phyloP scores from a whole-genome alignment of 768 basidiomycete species.

The Tricholoma sp. region DNA sequence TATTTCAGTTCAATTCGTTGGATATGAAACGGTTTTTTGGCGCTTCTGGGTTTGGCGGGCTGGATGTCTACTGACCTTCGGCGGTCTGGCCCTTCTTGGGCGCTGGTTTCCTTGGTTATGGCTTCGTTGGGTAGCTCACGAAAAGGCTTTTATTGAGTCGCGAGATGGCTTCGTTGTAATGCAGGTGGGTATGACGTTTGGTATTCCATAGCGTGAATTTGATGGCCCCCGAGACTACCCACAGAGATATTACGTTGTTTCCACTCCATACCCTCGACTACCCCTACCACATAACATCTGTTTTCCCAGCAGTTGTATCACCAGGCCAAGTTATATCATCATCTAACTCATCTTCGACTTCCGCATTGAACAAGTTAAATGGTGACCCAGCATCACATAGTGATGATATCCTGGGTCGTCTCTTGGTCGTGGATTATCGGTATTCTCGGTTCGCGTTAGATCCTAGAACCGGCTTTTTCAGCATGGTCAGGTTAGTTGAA shows the following conservation, averaged over 20 bases:
- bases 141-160: constrained; percentile 76
- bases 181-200: constrained; percentile 55
- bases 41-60: constrained; percentile 65
- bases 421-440: constrained; percentile 83
- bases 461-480: constrained; percentile 75
- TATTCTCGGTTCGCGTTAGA: constrained; percentile 90
- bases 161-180: constrained; percentile 76
- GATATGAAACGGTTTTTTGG: constrained; percentile 67
- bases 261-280: constrained; percentile 65
- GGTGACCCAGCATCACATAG: constrained; percentile 26
- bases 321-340: constrained; percentile 24
- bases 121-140: constrained; percentile 81
- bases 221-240: constrained; percentile 59
- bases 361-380: constrained; percentile 24
- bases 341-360: constrained; percentile 4
- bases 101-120: constrained; percentile 93
- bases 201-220: constrained; percentile 5
- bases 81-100: constrained; percentile 73
- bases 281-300: constrained; percentile 73
- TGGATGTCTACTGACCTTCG: constrained; percentile 63
- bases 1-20: constrained; percentile 78
- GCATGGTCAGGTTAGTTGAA: constrained; percentile 65
- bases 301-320: constrained; percentile 50
- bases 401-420: constrained; percentile 35
- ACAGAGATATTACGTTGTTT: constrained; percentile 77